These are phyloP conservation scores for Backusella sp. DNA, from an alignment of 192 early-diverging fungal species.

Conservation along the genomic window DNA sequence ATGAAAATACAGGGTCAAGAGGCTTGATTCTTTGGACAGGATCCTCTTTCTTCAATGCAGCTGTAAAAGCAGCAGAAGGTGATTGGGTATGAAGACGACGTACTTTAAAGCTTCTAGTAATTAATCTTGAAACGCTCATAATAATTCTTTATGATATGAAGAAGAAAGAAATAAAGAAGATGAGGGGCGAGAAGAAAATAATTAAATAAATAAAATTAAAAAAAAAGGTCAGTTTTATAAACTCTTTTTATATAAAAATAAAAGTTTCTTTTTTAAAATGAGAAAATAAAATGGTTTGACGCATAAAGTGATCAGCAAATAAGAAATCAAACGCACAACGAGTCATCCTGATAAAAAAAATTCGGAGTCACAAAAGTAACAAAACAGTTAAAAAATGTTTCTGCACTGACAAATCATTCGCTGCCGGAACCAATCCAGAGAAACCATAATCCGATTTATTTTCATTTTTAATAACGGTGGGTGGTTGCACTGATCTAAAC, in stretches of 20 bases:
- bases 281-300: not conserved
- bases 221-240: not conserved
- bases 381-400: not conserved
- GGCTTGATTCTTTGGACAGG: not conserved
- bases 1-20: not conserved
- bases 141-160: not conserved
- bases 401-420: not conserved
- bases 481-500: not conserved
- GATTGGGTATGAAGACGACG: conserved; percentile 8
- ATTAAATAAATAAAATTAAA: not conserved
- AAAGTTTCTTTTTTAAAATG: not conserved
- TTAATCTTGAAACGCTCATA: conserved; percentile 1
- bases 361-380: not conserved
- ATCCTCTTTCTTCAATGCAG: not conserved
- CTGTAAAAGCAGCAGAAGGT: conserved; percentile 2
- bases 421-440: not conserved
- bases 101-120: not conserved
- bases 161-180: not conserved
- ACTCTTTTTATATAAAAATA: not conserved
- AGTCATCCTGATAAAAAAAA: not conserved
- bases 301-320: not conserved
- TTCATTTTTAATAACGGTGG: not conserved
- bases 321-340: not conserved
- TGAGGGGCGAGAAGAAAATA: not conserved
- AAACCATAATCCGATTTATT: not conserved